Percentiles rank a stretch among this genome's conserved stretches.
phyloP scores from a whole-genome alignment of 352 stramenopile species.

The Phytophthora multivora region DNA sequence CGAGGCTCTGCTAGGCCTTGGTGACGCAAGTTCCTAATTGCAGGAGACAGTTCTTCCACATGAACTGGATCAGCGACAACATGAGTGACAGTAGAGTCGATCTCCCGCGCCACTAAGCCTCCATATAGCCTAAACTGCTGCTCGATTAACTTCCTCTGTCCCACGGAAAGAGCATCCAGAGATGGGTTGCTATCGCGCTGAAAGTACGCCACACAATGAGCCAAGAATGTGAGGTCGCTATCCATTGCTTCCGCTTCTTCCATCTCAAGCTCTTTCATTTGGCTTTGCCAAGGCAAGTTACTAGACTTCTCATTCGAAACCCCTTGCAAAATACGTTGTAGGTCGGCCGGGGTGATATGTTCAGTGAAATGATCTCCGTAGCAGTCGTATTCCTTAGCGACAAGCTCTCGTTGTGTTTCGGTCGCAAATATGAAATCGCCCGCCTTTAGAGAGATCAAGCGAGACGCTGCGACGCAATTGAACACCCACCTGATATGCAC shows the following conservation, averaged over 20 bases:
- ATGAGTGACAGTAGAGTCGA: slow-evolving; percentile 67
- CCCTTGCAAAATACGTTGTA: slow-evolving; percentile 58
- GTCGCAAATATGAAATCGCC: slow-evolving; percentile 80
- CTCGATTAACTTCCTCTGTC: slow-evolving; percentile 53
- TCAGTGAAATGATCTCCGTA: slow-evolving; percentile 83
- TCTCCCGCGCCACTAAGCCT: slow-evolving; percentile 37
- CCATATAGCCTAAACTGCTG: slow-evolving; percentile 71
- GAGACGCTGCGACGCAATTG: slow-evolving; percentile 40
- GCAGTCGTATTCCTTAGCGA: slow-evolving; percentile 74
- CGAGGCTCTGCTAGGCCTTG: slow-evolving; percentile 50
- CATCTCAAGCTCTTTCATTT: slow-evolving; percentile 41
- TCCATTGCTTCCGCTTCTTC: slow-evolving; percentile 80
- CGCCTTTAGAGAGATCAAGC: slow-evolving; percentile 47
- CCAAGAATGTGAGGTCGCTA: slow-evolving; percentile 66
- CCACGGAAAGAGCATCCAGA: slow-evolving; percentile 23
- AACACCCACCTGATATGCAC: slow-evolving; percentile 70
- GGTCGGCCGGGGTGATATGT: slow-evolving; percentile 45
- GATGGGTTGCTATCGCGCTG: slow-evolving; percentile 16
- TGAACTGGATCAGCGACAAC: slow-evolving; percentile 53
- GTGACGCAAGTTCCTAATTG: slow-evolving; percentile 56
- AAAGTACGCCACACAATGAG: slow-evolving; percentile 77
- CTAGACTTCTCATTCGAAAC: background rate
- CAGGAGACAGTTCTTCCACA: slow-evolving; percentile 46
- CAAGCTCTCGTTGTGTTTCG: slow-evolving; percentile 43
- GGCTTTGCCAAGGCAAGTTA: slow-evolving; percentile 52